Base-by-base conservation (phyloP, 768 basidiomycete genomes). In the Serendipita sp. region DNA sequence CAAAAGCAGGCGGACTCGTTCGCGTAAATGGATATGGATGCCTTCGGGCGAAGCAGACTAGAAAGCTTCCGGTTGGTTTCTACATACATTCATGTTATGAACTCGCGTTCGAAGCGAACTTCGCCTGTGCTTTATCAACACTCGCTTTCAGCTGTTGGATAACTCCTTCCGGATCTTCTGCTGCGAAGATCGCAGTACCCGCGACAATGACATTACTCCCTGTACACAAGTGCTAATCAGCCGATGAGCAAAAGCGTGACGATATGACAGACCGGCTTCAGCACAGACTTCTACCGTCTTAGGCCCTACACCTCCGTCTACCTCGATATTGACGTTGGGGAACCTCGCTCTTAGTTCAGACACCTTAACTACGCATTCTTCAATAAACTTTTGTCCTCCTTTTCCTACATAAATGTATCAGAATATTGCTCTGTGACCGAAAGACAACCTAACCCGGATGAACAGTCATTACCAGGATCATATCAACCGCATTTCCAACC, bases 161-260 rank as follows among this genome's bases (percentile, higher is more conserved):
- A 56, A 94, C 90, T 44, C 82, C 75, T 48, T 85, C 85, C 0
- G 96, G 89, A 70, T 85, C 79, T n/a, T 80, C 71, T 1, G 92
- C 85, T 46, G 81, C 83, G 71, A 98, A 98, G 67, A 99, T 88
- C 3, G 95, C 93, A 4, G 94, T 97, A 11, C 96, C 96, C 11
- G 96, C 94, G 34, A 99, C 96, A 63, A 98, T 91, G 68, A 99
- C 93, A 71, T 99, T 99, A 75, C 92, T 93, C 23, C 95, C 95
- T 94, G 68, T 10, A n/a, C 7, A 13, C 44, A 38, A 7, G 52
- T 32, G 11, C 11, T 44, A 41, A 10, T 30, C 8, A 5, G 5
- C 38, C 5, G 38, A 7, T 7, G 15, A 16, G 51, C 7, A 11
- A 13, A 62, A 8, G 30, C n/a, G 48, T 15, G 5, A 64, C 46